Evolutionary conservation across 2,329 filamentous ascomycete species (phyloP).

Genomic region (Penicillium sp.): DNA sequence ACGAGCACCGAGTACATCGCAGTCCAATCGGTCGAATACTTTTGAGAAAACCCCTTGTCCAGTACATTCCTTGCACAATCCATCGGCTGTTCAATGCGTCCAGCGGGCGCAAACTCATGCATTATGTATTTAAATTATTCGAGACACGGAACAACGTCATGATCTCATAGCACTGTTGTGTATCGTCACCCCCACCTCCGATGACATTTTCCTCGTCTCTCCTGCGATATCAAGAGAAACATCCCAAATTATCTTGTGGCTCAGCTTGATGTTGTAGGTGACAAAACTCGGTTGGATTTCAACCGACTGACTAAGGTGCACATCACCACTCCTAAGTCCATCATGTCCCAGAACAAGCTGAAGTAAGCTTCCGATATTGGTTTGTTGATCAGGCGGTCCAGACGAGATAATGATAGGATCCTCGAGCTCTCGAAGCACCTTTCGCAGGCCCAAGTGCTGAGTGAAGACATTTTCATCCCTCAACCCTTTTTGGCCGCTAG

Average conservation of each 20-base stretch:
- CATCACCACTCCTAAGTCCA: slow-evolving; percentile 7
- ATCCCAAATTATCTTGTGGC: slow-evolving; percentile 11
- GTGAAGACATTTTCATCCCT: background rate
- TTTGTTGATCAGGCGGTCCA: slow-evolving; percentile 4
- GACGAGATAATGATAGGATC: slow-evolving; percentile 5
- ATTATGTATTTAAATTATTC: too few relatives aligned
- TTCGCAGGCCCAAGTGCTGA: slow-evolving; percentile 11
- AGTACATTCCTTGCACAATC: too few relatives aligned
- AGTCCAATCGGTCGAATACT: background rate
- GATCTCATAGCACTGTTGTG: background rate
- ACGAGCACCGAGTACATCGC: background rate
- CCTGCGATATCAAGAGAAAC: slow-evolving; percentile 18
- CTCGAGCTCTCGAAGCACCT: background rate
- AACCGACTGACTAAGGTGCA: background rate
- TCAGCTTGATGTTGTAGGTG: slow-evolving; percentile 20
- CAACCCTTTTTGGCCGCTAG: background rate
- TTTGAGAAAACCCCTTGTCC: background rate
- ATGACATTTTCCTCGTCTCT: slow-evolving; percentile 3
- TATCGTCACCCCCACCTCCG: background rate
- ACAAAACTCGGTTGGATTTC: slow-evolving; percentile 19
- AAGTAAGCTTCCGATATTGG: slow-evolving; percentile 18
- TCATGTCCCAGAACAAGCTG: slow-evolving; percentile 16
- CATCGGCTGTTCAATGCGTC: too few relatives aligned
- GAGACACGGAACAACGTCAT: background rate
- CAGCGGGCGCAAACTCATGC: too few relatives aligned